Evolutionary conservation across 2,329 filamentous ascomycete genomes (phyloP).

Genomic region (Penicillium sp.): DNA sequence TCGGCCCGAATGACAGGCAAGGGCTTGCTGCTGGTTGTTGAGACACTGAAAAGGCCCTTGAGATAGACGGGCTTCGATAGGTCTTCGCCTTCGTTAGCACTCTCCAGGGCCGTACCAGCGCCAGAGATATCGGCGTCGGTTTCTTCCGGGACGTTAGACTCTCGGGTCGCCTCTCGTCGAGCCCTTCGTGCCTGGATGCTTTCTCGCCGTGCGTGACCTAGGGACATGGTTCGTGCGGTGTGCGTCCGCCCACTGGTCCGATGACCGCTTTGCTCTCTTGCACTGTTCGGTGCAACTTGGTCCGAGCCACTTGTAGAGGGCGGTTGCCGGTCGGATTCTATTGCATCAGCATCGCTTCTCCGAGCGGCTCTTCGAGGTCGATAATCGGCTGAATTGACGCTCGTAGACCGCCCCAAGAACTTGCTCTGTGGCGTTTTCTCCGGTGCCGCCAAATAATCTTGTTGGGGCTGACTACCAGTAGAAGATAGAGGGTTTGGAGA

Average conservation of each 20-base stretch:
- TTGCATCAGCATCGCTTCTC: conserved; percentile 50
- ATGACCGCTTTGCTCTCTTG: conserved; percentile 40
- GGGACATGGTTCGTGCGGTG: conserved; percentile 72
- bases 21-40: conserved; percentile 89
- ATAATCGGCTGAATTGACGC: conserved; percentile 82
- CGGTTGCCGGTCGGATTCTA: conserved; percentile 56
- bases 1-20: conserved; percentile 79
- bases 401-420: conserved; percentile 76
- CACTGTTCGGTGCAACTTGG: conserved; percentile 54
- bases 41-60: conserved; percentile 95
- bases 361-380: conserved; percentile 56
- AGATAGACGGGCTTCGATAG: conserved; percentile 85
- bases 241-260: conserved; percentile 54
- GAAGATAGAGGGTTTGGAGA: conserved; percentile 53
- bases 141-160: conserved; percentile 81
- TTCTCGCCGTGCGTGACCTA: conserved; percentile 82
- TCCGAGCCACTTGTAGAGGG: conserved; percentile 75
- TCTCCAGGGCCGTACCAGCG: conserved; percentile 48
- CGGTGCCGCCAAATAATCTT: conserved; percentile 72
- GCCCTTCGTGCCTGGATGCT: conserved; percentile 83
- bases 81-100: conserved; percentile 58
- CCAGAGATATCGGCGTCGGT: conserved; percentile 70
- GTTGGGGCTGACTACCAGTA: conserved; percentile 58
- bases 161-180: conserved; percentile 63
- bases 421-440: conserved; percentile 57